These are phyloP conservation scores for Barnettozyma populi DNA, from an alignment of 805 yeast genomes.

Conservation along the genomic window DNA sequence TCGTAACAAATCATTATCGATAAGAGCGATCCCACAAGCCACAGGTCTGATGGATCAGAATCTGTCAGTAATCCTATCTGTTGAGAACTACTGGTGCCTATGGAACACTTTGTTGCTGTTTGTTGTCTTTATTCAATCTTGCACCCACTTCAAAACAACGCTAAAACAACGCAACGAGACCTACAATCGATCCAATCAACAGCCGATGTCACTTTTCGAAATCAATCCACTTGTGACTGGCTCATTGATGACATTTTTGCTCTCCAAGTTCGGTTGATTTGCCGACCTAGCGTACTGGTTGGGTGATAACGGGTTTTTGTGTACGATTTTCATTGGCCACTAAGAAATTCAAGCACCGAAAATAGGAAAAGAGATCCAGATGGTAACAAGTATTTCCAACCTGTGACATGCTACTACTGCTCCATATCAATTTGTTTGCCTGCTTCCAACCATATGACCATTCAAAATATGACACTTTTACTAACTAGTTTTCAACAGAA, in stretches of 20 bases:
- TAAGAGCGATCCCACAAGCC: not conserved
- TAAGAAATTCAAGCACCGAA: not conserved
- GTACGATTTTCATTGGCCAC: constrained; percentile 4
- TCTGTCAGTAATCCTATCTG: not conserved
- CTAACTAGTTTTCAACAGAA: constrained; percentile 20
- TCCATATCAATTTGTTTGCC: not conserved
- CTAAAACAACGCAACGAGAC: constrained; percentile 27
- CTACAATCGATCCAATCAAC: constrained; percentile 15
- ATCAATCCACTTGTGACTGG: not conserved
- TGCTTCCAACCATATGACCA: not conserved
- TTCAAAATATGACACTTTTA: constrained; percentile 3
- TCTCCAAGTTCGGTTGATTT: not conserved
- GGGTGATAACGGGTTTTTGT: constrained; percentile 8
- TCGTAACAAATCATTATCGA: not conserved
- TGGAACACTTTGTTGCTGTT: not conserved
- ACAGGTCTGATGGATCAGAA: not conserved
- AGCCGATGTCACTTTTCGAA: not conserved
- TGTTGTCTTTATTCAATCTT: not conserved
- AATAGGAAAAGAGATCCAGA: not conserved
- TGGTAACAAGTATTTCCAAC: not conserved
- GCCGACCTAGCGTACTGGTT: not conserved
- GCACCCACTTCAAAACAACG: not conserved
- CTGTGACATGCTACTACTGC: not conserved
- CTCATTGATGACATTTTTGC: not conserved
- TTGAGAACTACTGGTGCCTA: not conserved